These are phyloP conservation scores for Stephanodiscus triporus DNA, from an alignment of 108 stramenopile genomes.

Conservation along the genomic window DNA sequence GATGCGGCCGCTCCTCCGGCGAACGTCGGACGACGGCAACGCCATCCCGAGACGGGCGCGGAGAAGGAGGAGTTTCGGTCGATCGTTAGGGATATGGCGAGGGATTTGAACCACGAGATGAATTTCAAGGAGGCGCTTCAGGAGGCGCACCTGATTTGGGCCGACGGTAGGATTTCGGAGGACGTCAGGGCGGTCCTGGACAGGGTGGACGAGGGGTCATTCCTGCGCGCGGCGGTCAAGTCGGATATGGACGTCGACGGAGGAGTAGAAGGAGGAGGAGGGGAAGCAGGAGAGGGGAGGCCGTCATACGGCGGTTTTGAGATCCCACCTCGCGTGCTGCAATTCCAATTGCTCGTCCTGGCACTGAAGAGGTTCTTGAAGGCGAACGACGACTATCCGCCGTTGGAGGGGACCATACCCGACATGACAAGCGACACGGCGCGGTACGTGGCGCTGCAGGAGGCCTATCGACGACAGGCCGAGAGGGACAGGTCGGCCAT, in stretches of 20 bases:
- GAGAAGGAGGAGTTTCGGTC: constrained; percentile 88
- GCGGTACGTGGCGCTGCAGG: constrained; percentile 82
- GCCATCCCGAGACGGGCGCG: constrained; percentile 56
- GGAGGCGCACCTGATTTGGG: constrained; percentile 86
- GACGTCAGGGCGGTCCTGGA: constrained; percentile 55
- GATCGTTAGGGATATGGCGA: constrained; percentile 55
- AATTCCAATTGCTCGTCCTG: constrained; percentile 44
- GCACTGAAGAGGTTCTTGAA: constrained; percentile 64
- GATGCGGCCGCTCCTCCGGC: background rate
- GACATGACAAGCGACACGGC: constrained; percentile 93
- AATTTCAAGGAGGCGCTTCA: constrained; percentile 88
- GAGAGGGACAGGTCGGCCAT: constrained; percentile 60
- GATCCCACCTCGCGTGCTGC: constrained; percentile 21
- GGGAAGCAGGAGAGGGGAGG: background rate
- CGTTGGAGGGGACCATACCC: constrained; percentile 87
- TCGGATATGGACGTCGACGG: constrained; percentile 28
- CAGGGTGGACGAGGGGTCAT: constrained; percentile 31
- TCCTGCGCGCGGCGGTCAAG: constrained; percentile 6
- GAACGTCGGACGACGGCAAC: constrained; percentile 2
- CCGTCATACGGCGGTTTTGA: background rate
- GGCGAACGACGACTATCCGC: constrained; percentile 62
- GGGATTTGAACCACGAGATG: constrained; percentile 69
- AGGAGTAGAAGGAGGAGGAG: background rate
- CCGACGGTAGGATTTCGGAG: constrained; percentile 56
- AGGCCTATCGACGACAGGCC: constrained; percentile 74